A percentile compares a stretch with the other conserved stretches of the same genome.
These are phyloP conservation scores for Cystofilobasidium macerans DNA, from an alignment of 768 basidiomycete species.

Conservation along the genomic window DNA sequence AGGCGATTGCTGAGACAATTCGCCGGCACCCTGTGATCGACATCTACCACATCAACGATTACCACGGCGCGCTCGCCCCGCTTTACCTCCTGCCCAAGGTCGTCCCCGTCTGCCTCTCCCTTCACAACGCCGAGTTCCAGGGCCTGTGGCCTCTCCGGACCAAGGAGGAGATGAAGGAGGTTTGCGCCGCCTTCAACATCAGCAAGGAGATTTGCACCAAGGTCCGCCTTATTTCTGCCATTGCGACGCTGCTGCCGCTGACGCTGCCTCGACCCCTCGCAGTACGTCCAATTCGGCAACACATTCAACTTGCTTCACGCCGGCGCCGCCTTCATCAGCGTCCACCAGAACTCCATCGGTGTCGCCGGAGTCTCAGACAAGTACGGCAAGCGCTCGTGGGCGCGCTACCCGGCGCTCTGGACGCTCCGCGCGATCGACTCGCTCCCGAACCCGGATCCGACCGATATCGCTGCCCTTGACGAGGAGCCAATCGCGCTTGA, in stretches of 20 bases:
- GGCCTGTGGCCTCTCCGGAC: conserved; percentile 89
- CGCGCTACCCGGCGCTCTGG: conserved; percentile 91
- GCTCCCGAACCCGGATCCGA: conserved; percentile 71
- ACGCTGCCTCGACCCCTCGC: not conserved
- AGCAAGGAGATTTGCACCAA: conserved; percentile 91
- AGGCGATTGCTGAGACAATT: conserved; percentile 85
- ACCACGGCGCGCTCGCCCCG: conserved; percentile 82
- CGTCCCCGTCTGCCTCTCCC: conserved; percentile 74
- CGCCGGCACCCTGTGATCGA: conserved; percentile 76
- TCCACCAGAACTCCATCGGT: conserved; percentile 83
- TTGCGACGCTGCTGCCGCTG: not conserved
- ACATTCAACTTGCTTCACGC: conserved; percentile 93
- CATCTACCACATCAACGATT: conserved; percentile 48
- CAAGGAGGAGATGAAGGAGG: conserved; percentile 97
- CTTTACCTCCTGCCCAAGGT: conserved; percentile 87
- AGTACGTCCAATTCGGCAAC: conserved; percentile 92
- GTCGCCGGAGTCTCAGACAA: conserved; percentile 97
- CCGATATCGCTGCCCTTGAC: conserved; percentile 84
- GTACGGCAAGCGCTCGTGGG: conserved; percentile 94
- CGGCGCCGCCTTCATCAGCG: conserved; percentile 80
- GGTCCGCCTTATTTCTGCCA: conserved; percentile 27
- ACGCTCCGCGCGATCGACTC: conserved; percentile 92
- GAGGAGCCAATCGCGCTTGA: conserved; percentile 60
- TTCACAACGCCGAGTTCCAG: conserved; percentile 96
- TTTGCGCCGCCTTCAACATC: conserved; percentile 94